Evolutionary conservation across 345 rosid species (phyloP).

Genomic region (Lepidium sativum): DNA sequence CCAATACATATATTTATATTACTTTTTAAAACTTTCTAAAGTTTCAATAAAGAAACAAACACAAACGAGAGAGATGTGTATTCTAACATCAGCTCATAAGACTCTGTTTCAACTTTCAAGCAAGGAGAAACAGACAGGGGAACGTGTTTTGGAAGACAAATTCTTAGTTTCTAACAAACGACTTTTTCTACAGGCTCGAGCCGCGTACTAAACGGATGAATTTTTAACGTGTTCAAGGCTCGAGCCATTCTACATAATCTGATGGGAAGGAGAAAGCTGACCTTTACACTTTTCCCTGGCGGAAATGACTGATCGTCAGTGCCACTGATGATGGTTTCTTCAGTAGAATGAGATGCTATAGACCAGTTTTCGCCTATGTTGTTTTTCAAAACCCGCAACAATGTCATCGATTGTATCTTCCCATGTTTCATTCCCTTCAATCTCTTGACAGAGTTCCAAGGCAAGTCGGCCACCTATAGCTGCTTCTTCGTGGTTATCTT

Average conservation of each 20-base stretch:
- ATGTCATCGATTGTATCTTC: conserved; percentile 81
- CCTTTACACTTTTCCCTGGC: background rate
- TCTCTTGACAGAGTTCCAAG: conserved; percentile 85
- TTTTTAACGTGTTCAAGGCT: background rate
- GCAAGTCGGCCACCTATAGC: conserved; percentile 81
- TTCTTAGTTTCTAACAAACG: background rate
- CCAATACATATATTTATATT: background rate
- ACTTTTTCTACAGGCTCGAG: background rate
- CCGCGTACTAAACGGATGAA: background rate
- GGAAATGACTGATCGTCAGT: background rate
- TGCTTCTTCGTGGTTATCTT: conserved; percentile 97
- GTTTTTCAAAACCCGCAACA: conserved; percentile 60
- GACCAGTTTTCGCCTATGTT: conserved; percentile 64
- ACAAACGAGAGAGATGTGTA: background rate
- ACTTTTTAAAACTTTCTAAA: background rate
- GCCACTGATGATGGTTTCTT: conserved; percentile 10
- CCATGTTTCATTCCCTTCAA: conserved; percentile 76
- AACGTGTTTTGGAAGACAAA: background rate
- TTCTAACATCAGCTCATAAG: background rate
- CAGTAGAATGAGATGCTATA: conserved; percentile 77
- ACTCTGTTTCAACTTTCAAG: background rate
- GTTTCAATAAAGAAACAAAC: background rate
- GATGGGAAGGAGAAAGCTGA: background rate
- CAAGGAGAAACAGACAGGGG: background rate
- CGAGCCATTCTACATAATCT: background rate